Base-by-base conservation (phyloP, 257 asterid genomes). In the Osmanthus fragrans region DNA sequence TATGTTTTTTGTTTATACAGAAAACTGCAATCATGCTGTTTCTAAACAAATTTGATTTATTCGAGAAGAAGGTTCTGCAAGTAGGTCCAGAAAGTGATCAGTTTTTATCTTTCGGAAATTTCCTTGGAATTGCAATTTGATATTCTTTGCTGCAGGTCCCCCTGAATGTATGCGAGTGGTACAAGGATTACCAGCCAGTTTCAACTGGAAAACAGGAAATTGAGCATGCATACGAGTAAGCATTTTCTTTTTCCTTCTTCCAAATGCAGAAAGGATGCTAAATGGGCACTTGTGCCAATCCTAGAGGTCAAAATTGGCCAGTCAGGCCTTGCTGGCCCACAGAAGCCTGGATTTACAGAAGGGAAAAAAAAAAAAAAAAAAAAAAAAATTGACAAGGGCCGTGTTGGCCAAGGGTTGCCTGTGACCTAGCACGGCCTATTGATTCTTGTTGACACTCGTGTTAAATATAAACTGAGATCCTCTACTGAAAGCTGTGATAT, bases 181-280 rank as follows among this genome's bases (percentile, higher is more conserved):
- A 88, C 86, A 91, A 92, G 86, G 99, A 96, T 88, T 96, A 96
- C 88, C 95, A 93, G 87, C 89, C 97, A 16, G 91, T 87, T 86
- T 92, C 97, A 70, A 86, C 97, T 0, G 99, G 98, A 83, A 96
- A 93, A 82, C 98, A 89, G 85, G 99, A 96, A 89, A 88, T 91
- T 56, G 99, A 95, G 86, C 93, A 93, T 83, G 99, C 99, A 76
- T 95, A 95, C 4, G 99, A 95, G 99, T 95, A 89, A 91, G 98
- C 84, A 54, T 78, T 77, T 79, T 78, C 75, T 78, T 54, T 51
- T 70, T 54, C 76, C 51, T 63, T 65, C 49, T 72, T 63, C 47
- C 63, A 42, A 6, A 15, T 32, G 54, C 27, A 32, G 37, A 15
- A 15, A 21, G 36, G 21, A 13, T 71, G 9, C 75, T n/a, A 2